Evolutionary conservation across 2,329 filamentous ascomycete species (phyloP), one percentile per base, ranked within the genome.

Genomic region (Sclerotinia glacialis): DNA sequence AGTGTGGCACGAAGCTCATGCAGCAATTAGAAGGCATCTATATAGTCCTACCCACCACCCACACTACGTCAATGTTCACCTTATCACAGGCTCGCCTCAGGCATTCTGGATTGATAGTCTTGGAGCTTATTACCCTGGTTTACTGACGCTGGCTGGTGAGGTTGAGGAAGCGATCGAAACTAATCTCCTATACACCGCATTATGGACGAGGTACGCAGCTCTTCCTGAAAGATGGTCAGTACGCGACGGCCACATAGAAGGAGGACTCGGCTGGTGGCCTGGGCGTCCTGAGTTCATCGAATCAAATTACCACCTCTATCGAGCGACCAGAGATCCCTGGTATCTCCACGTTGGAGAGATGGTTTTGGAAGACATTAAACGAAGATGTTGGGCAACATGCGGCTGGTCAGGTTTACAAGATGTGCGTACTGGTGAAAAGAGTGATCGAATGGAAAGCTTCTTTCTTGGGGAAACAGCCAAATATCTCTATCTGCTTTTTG

Each of bases 371-470:
- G 95, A 99, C 75, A 93, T 99, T 74, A 89, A 90, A 73, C 84
- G 91, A 59, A 86, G 94, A 64, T 99, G 95, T 78, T 93, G 92
- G 86, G 92, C 93, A 0, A 85, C 86, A 69, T 99, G 95, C 74
- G 95, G 95, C 50, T 98, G 94, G 93, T 91, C 94, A 18, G 94
- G 94, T 0, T 82, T 98, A 46, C 89, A 93, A 74, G 89, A 93
- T 76, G 91, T 94, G 11, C 82, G 89, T 44, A 91, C 86, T 6
- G 94, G 94, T 4, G 92, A 97, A 78, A 87, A 92, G 78, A 91
- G 86, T 72, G 93, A 99, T 76, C 89, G 95, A 44, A 98, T 98
- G 95, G 95, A 99, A 78, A 98, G 94, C 76, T 99, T 98, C 82
- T 98, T 98, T 75, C 83, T 99, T 0, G 94, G 95, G 18, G 95